These are phyloP conservation scores for Nemania serpens DNA, from an alignment of 2,329 filamentous ascomycete genomes.

Conservation along the genomic window DNA sequence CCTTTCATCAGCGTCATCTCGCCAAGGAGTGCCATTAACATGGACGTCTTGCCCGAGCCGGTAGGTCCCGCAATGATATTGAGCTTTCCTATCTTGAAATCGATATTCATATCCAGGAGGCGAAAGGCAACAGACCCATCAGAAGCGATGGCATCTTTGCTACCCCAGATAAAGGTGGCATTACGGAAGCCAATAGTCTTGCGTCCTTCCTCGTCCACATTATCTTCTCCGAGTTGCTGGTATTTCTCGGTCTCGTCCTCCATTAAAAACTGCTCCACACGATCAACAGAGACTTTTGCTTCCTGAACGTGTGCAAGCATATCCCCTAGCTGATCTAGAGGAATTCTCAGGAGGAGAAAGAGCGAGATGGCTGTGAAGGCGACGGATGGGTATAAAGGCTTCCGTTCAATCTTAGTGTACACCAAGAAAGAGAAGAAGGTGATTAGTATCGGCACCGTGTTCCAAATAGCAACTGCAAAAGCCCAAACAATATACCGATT, in stretches of 20 bases:
- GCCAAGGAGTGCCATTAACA: slow-evolving; percentile 93
- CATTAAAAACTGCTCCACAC: slow-evolving; percentile 89
- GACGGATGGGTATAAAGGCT: slow-evolving; percentile 86
- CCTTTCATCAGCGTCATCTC: slow-evolving; percentile 91
- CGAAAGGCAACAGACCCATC: slow-evolving; percentile 77
- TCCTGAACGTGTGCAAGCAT: slow-evolving; percentile 99
- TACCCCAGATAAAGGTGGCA: slow-evolving; percentile 88
- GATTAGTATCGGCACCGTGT: slow-evolving; percentile 91
- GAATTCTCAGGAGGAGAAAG: slow-evolving; percentile 90
- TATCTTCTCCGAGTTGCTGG: slow-evolving; percentile 74
- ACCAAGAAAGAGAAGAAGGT: slow-evolving; percentile 95
- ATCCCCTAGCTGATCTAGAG: slow-evolving; percentile 92
- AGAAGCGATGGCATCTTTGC: slow-evolving; percentile 62
- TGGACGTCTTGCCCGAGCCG: slow-evolving; percentile 91
- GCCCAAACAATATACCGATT: slow-evolving; percentile 91
- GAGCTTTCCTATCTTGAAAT: slow-evolving; percentile 82
- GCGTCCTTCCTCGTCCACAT: slow-evolving; percentile 69
- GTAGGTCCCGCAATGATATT: slow-evolving; percentile 94
- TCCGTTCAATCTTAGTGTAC: slow-evolving; percentile 88
- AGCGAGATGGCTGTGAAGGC: slow-evolving; percentile 96
- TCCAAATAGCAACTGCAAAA: slow-evolving; percentile 91
- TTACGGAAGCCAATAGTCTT: slow-evolving; percentile 82
- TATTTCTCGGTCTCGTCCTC: slow-evolving; percentile 98
- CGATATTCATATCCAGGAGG: slow-evolving; percentile 79
- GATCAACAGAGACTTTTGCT: slow-evolving; percentile 93